These are phyloP conservation scores for Medicago arabica DNA, from an alignment of 306 rosid genomes.

Conservation along the genomic window DNA sequence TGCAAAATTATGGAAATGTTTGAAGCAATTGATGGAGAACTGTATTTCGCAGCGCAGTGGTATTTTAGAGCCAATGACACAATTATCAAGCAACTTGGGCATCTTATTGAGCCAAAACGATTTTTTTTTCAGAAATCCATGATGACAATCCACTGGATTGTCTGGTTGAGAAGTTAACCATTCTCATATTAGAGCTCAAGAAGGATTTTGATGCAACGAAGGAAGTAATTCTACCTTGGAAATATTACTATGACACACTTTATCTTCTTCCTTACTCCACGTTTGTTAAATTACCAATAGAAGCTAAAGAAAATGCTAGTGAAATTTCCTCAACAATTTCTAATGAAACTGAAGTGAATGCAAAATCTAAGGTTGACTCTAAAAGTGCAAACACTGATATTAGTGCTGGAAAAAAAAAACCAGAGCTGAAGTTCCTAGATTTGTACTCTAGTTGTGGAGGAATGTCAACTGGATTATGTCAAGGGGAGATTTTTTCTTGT, in stretches of 20 bases:
- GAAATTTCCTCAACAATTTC: slow-evolving; percentile 81
- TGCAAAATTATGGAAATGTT: no score
- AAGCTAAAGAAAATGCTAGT: slow-evolving; percentile 45
- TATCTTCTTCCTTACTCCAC: slow-evolving; percentile 66
- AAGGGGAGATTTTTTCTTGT: slow-evolving; percentile 66
- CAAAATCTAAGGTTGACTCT: slow-evolving; percentile 45
- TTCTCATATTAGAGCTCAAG: no score
- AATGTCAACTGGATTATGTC: slow-evolving; percentile 92
- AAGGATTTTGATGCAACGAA: slow-evolving; percentile 45
- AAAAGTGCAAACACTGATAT: slow-evolving; percentile 10
- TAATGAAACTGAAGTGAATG: slow-evolving; percentile 49
- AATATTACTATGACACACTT: slow-evolving; percentile 61
- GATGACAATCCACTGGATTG: no score
- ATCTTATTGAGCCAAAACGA: no score
- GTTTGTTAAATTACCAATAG: slow-evolving; percentile 63
- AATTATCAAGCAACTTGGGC: no score
- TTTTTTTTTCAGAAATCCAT: no score
- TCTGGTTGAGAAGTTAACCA: no score
- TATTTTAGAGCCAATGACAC: no score
- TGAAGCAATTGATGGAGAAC: no score
- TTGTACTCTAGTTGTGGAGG: slow-evolving; percentile 96
- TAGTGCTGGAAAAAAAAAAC: slow-evolving; percentile 9
- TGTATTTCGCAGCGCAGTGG: no score
- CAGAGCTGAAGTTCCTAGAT: slow-evolving; percentile 61
- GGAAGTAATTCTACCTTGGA: slow-evolving; percentile 45